phyloP scores from a whole-genome alignment of 306 rosid genomes.

The Glycine tomentella region DNA sequence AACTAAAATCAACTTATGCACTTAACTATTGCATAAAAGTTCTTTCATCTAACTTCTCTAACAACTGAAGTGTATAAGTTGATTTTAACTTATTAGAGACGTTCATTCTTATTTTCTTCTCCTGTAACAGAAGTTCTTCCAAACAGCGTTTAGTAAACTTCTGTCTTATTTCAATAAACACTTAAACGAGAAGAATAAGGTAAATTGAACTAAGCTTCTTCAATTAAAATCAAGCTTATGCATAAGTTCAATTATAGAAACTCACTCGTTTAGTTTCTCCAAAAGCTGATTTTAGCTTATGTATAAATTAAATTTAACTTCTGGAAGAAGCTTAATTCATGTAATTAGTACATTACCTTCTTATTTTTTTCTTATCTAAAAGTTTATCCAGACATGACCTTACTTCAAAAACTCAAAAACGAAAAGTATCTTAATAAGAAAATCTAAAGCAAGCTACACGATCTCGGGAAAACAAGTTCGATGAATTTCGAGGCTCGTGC shows the following conservation, averaged over 20 bases:
- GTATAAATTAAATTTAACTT: neutral
- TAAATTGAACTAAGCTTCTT: too few species aligned
- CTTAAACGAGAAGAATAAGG: neutral
- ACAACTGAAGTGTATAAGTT: neutral
- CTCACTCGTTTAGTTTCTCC: neutral
- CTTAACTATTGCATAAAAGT: neutral
- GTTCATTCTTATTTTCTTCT: too few species aligned
- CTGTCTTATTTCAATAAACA: neutral
- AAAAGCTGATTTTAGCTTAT: neutral
- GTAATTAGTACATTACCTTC: too few species aligned
- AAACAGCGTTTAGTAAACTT: neutral
- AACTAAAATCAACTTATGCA: neutral
- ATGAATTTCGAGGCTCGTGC: slow-evolving; percentile 13
- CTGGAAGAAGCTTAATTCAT: neutral
- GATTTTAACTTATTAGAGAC: neutral
- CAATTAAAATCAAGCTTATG: neutral
- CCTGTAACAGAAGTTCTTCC: neutral
- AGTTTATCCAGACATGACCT: too few species aligned
- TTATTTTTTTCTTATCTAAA: too few species aligned
- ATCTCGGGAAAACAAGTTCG: slow-evolving; percentile 20
- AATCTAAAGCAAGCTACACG: slow-evolving; percentile 30
- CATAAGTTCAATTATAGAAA: neutral
- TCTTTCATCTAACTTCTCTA: neutral
- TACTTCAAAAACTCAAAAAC: too few species aligned
- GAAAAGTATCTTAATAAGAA: neutral